Evolutionary conservation across 2,329 filamentous ascomycete genomes (phyloP), one percentile per base, ranked within the genome.

Genomic region (Pseudopyricularia cyperi): DNA sequence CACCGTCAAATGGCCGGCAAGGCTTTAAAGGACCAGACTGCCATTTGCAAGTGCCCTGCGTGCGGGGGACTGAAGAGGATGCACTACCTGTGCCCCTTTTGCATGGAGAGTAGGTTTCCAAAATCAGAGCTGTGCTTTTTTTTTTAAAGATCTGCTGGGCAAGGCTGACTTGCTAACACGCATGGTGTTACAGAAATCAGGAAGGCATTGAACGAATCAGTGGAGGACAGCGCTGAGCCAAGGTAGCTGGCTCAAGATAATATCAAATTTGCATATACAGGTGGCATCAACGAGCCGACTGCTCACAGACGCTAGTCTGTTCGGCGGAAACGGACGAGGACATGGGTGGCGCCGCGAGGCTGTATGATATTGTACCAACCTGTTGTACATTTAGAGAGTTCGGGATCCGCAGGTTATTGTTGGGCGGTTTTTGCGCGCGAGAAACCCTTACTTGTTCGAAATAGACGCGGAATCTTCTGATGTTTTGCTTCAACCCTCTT

Each of bases 1-100:
- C 84, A 89, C 64, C 82, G 94, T 62, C 89, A 95, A 65, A 86
- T 97, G 83, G 91, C 90, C 24, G 93, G 93, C 63, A 98, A 98
- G 72, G 91, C 83, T 46, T 69, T 98, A 60, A 87, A 95, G 71
- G 93, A 98, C 65, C 82, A 95, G 53, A 93, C 85, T 57, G 79
- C 80, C 52, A 71, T 98, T 59, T 95, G 89, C 71, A 87, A 82
- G 63, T 98, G 93, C 65, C 87, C 91, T 0, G 87, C 83, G 14
- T 98, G 93, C 62, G 94, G 93, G 48, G 79, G 85, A 64, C 72
- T 82, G 26, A 98, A 98, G 75, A 83, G 89, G 64, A 84, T 89
- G 62, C 93, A 98, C 71, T 73, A 89, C 34, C 67, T 98, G 57
- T 98, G 93, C 68, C 83, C 89, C 19, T 82, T 87, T 62, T 98